Evolutionary conservation across 2,329 filamentous ascomycete genomes (phyloP), one percentile per base, ranked within the genome.

Genomic region (Ophiocordyceps camponoti-floridani): DNA sequence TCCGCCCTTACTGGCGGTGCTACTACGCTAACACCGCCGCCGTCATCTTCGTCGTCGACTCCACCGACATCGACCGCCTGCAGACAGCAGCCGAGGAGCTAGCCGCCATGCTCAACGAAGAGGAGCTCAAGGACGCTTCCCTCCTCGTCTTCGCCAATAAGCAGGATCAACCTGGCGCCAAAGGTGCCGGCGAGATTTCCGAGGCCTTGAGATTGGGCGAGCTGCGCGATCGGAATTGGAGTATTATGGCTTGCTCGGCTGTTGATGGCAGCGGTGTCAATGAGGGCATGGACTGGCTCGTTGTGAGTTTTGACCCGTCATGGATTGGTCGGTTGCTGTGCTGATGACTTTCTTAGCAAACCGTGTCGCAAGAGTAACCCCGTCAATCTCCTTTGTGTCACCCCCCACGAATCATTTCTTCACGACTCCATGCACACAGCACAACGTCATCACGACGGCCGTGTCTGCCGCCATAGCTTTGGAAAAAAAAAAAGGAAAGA

Each of bases 21-120:
- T 98, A 98, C 73, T 98, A 96, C 60, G 86, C 88, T 60, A 96
- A 98, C 69, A 98, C 91, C 1, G 89, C 91, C 28, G 91, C 91
- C 16, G 91, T 98, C 52, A 89, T 98, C 57, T 98, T 98, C 69
- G 91, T 98, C 49, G 89, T 98, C 58, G 91, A 98, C 63, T 91
- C 84, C 40, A 98, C 91, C 53, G 91, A 98, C 71, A 93, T 96
- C 58, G 89, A 96, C 58, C 83, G 91, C 51, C 68, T 98, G 52
- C 80, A 86, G 52, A 98, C 88, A 18, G 91, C 91, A 3, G 80
- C 86, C 3, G 91, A 96, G 60, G 91, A 98, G 65, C 68, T 98
- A 46, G 76, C 82, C 46, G 85, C 88, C 14, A 98, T 98, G 91
- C 67, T 98, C 50, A 93, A 93, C 58, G 91, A 98, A 65, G 91